These are phyloP conservation scores for Catunica adiposa DNA, from an alignment of 2,329 filamentous ascomycete species.

Conservation along the genomic window DNA sequence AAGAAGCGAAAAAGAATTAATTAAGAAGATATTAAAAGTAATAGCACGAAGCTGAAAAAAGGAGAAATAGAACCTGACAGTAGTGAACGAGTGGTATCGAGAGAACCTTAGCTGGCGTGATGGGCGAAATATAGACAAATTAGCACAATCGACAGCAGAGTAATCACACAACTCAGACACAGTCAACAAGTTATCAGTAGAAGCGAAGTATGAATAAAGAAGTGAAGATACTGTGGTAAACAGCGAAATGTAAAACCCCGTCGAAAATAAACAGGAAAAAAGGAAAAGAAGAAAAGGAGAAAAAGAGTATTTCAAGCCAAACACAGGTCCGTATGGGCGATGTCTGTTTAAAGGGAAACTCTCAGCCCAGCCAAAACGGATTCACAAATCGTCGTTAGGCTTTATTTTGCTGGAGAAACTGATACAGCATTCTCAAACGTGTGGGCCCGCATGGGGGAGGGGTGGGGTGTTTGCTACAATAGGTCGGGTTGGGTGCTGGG, in stretches of 20 bases:
- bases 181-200: not conserved
- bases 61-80: not conserved
- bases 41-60: slow-evolving; percentile 2
- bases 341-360: not conserved
- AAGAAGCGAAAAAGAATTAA: slow-evolving; percentile 3
- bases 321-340: not conserved
- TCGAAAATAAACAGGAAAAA: slow-evolving; percentile 1
- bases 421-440: not conserved
- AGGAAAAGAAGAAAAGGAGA: not conserved
- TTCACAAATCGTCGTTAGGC: not conserved
- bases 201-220: not conserved
- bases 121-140: not conserved
- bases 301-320: not conserved
- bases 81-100: not conserved
- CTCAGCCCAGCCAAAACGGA: not conserved
- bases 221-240: not conserved
- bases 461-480: not conserved
- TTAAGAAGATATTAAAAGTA: not conserved
- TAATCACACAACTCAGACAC: not conserved
- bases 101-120: not conserved
- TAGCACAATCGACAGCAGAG: not conserved
- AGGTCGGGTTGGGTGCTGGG: not conserved
- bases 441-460: not conserved
- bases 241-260: not conserved
- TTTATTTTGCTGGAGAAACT: not conserved